phyloP scores from a whole-genome alignment of 192 early-diverging fungal species.

The Piromyces finnis region DNA sequence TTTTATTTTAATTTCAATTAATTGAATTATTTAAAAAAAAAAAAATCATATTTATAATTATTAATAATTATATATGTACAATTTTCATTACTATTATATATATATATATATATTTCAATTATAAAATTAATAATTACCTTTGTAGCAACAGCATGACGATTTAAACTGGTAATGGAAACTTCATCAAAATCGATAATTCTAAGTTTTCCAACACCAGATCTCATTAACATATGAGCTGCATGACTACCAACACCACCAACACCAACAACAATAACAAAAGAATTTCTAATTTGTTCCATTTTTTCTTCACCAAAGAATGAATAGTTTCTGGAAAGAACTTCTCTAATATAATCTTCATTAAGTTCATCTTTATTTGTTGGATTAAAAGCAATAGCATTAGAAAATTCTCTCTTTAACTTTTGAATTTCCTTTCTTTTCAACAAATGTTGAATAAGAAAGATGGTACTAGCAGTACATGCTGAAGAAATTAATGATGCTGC shows the following conservation, averaged over 20 bases:
- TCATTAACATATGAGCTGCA: conserved; percentile 71
- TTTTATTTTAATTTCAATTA: no score
- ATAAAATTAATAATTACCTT: conserved; percentile 7
- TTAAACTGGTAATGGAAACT: conserved; percentile 81
- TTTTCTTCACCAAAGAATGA: conserved; percentile 78
- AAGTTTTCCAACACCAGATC: conserved; percentile 69
- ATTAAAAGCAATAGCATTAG: not conserved
- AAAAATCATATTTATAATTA: no score
- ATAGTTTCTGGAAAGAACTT: conserved; percentile 73
- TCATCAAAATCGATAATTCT: conserved; percentile 96
- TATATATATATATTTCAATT: conserved; percentile 73
- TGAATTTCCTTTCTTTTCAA: not conserved
- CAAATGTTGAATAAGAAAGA: not conserved
- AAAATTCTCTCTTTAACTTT: not conserved
- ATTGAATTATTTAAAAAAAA: no score
- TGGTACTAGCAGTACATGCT: not conserved
- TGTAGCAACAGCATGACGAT: conserved; percentile 47
- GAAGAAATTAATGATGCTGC: not conserved
- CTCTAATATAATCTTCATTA: conserved; percentile 54
- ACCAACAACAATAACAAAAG: conserved; percentile 89
- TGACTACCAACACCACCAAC: conserved; percentile 79
- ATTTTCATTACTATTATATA: no score
- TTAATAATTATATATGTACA: no score
- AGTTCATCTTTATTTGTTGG: not conserved
- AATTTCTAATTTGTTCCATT: conserved; percentile 42